Conservation (phyloP, 169 alveolate genomes). For the Eimeria sp. region DNA sequence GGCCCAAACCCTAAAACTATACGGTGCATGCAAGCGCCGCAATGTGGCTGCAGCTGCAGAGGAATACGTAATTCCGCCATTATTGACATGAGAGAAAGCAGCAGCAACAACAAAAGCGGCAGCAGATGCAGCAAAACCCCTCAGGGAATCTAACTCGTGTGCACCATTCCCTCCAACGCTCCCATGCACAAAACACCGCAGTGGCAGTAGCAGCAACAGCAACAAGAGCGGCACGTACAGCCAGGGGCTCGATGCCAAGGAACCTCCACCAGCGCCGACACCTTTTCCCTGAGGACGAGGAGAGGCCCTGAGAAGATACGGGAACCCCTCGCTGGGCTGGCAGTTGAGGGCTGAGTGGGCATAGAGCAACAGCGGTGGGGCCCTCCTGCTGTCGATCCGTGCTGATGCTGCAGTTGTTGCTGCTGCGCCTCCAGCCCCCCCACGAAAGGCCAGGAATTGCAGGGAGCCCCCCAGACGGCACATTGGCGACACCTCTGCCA, state of each 20-base stretch:
- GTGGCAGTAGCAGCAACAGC: constrained; percentile 22
- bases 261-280: constrained; percentile 1
- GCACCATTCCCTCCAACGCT: not conserved
- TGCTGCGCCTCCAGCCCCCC: constrained; percentile 32
- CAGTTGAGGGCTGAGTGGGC: not conserved
- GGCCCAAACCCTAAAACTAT: not conserved
- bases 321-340: not conserved
- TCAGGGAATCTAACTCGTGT: not conserved
- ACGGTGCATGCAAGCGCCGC: not conserved
- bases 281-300: not conserved
- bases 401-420: constrained; percentile 29
- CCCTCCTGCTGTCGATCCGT: not conserved
- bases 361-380: not conserved
- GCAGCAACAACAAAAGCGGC: not conserved
- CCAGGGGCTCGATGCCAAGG: constrained; percentile 4
- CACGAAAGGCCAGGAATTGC: not conserved
- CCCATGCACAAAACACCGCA: not conserved
- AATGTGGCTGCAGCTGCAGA: not conserved
- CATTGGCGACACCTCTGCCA: not conserved
- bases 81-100: not conserved
- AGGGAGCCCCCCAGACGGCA: not conserved
- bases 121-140: not conserved
- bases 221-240: not conserved
- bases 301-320: not conserved
- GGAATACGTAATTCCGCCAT: not conserved